Percentiles rank a stretch among this genome's conserved stretches.
phyloP scores from a whole-genome alignment of 805 yeast genomes.

The Yamadazyma sp. region DNA sequence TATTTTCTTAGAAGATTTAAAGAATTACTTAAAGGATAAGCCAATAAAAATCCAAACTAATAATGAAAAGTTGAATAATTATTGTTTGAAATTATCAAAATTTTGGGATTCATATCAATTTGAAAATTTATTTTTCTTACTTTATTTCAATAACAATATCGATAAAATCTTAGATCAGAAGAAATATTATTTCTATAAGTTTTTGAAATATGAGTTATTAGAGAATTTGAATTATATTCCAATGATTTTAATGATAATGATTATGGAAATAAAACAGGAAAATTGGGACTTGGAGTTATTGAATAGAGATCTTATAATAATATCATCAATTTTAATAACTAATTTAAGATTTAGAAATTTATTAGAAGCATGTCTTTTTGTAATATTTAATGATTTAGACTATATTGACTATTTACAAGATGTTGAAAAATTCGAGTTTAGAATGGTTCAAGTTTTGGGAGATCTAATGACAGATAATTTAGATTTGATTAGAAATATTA shows the following conservation, averaged over 20 bases:
- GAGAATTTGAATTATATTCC: slow-evolving; percentile 12
- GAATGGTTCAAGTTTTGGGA: slow-evolving; percentile 10
- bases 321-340: slow-evolving; percentile 7
- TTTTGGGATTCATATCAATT: slow-evolving; percentile 10
- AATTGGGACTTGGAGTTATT: not conserved
- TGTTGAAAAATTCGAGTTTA: slow-evolving; percentile 4
- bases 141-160: slow-evolving; percentile 6
- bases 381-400: slow-evolving; percentile 5
- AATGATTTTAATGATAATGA: slow-evolving; percentile 8
- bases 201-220: slow-evolving; percentile 10
- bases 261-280: slow-evolving; percentile 6
- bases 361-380: slow-evolving; percentile 4
- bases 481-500: not conserved
- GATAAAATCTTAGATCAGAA: slow-evolving; percentile 2
- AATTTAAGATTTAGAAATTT: slow-evolving; percentile 2
- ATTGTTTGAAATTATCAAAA: slow-evolving; percentile 4
- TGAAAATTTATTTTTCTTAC: slow-evolving; percentile 10
- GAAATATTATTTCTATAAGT: slow-evolving; percentile 1
- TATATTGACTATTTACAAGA: slow-evolving; percentile 9
- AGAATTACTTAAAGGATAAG: slow-evolving; percentile 2
- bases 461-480: slow-evolving; percentile 4
- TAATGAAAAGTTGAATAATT: slow-evolving; percentile 1
- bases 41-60: not conserved
- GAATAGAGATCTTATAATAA: slow-evolving; percentile 4
- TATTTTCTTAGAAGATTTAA: slow-evolving; percentile 5